A percentile compares a stretch with the other conserved stretches of the same genome.
phyloP scores from a whole-genome alignment of 768 basidiomycete species.

The Hericium rajendrae region DNA sequence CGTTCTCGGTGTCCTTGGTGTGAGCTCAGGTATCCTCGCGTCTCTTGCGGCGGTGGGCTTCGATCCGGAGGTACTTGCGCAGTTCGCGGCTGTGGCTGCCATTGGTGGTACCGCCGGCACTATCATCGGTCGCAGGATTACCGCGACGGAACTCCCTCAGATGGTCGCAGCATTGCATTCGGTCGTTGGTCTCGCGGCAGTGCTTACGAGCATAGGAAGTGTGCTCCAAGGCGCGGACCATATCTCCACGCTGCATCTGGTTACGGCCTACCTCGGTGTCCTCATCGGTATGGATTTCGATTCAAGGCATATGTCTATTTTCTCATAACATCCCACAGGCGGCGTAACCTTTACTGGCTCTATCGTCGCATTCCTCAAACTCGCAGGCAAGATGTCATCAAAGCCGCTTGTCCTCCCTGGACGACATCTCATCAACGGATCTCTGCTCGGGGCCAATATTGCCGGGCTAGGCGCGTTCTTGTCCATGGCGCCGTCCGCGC shows the following conservation, averaged over 20 bases:
- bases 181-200: constrained; percentile 84
- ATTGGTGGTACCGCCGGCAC: constrained; percentile 66
- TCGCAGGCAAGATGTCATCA: constrained; percentile 75
- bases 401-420: constrained; percentile 64
- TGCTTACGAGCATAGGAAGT: constrained; percentile 76
- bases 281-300: constrained; percentile 49
- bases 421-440: constrained; percentile 65
- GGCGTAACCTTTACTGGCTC: constrained; percentile 88
- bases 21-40: constrained; percentile 69
- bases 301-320: not conserved
- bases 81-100: constrained; percentile 69
- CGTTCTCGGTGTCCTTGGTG: constrained; percentile 78
- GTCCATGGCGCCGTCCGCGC: constrained; percentile 56
- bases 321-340: constrained; percentile 27
- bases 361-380: constrained; percentile 81
- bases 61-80: constrained; percentile 58
- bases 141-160: constrained; percentile 82
- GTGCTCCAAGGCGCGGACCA: constrained; percentile 62
- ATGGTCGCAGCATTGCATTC: constrained; percentile 76
- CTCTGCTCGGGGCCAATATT: constrained; percentile 63
- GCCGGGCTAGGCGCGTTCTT: constrained; percentile 73
- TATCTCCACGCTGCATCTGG: constrained; percentile 61
- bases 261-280: constrained; percentile 80
- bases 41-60: constrained; percentile 82
- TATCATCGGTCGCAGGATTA: constrained; percentile 72